phyloP scores from a whole-genome alignment of 2,329 filamentous ascomycete genomes.

The Microcyclospora tardicrescens region DNA sequence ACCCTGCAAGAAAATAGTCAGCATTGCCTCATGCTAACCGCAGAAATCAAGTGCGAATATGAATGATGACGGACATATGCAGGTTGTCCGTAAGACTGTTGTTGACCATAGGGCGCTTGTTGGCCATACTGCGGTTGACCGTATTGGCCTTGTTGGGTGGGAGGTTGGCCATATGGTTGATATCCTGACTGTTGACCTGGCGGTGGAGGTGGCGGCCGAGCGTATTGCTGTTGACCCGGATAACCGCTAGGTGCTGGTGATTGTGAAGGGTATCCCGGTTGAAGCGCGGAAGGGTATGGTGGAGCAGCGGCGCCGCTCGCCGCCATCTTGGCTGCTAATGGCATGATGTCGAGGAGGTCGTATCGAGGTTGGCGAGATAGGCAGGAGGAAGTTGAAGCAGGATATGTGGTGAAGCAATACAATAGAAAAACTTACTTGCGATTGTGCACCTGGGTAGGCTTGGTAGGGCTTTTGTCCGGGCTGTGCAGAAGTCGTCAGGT shows the following conservation, averaged over 20 bases:
- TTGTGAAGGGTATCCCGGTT: conserved; percentile 19
- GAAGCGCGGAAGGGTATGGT: conserved; percentile 31
- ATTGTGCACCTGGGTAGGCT: conserved; percentile 27
- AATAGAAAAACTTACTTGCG: conserved; percentile 14
- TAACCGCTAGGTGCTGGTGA: conserved; percentile 3
- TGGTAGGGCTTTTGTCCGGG: conserved; percentile 38
- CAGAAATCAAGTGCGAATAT: too few relatives aligned
- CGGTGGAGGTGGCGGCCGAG: conserved; percentile 1
- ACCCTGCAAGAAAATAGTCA: conserved; percentile 6
- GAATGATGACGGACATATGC: too few relatives aligned
- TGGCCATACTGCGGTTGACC: conserved; percentile 8
- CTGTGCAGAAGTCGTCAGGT: conserved; percentile 9
- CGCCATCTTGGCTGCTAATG: conserved; percentile 17
- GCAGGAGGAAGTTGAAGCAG: background rate
- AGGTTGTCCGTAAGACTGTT: too few relatives aligned
- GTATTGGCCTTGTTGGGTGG: conserved; percentile 22
- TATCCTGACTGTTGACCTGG: conserved; percentile 7
- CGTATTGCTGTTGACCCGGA: conserved; percentile 10
- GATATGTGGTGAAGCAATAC: conserved; percentile 9
- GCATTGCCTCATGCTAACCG: background rate
- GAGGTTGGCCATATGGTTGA: conserved; percentile 19
- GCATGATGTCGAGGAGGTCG: conserved; percentile 11
- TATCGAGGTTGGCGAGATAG: background rate
- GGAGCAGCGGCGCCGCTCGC: conserved; percentile 21
- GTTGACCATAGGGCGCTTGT: conserved; percentile 8